phyloP scores from a whole-genome alignment of 2,329 filamentous ascomycete species.

The Lachnellula occidentalis region DNA sequence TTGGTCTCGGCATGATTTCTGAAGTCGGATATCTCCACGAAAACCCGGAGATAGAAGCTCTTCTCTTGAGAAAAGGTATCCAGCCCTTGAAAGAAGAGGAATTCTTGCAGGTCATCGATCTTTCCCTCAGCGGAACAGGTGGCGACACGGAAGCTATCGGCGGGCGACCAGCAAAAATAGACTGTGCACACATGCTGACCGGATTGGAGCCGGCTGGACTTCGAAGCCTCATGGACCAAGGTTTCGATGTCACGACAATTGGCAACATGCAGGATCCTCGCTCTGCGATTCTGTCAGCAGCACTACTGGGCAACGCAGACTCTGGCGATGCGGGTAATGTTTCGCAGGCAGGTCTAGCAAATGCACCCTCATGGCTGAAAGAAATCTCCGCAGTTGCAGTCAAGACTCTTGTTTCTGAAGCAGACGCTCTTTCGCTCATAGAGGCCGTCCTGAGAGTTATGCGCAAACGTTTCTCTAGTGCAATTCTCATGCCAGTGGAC shows the following conservation, averaged over 20 bases:
- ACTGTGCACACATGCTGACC: conserved; percentile 6
- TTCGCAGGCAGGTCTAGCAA: background rate
- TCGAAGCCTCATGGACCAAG: background rate
- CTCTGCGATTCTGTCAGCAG: background rate
- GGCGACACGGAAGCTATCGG: too few relatives aligned
- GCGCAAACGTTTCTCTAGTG: conserved; percentile 17
- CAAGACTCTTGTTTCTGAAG: background rate
- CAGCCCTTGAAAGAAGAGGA: conserved; percentile 28
- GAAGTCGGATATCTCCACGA: conserved; percentile 30
- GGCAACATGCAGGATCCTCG: conserved; percentile 1
- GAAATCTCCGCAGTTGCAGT: background rate
- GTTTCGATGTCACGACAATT: conserved; percentile 3
- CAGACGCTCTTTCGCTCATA: conserved; percentile 19
- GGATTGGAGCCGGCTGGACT: conserved; percentile 6
- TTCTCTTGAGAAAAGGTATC: conserved; percentile 34
- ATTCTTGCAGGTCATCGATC: conserved; percentile 9
- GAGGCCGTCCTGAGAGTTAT: conserved; percentile 18
- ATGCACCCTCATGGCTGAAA: background rate
- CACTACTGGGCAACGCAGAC: background rate
- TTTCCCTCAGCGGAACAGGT: background rate
- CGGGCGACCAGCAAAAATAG: too few relatives aligned
- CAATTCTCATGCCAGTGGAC: conserved; percentile 26
- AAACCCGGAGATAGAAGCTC: conserved; percentile 32
- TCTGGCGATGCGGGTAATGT: background rate
- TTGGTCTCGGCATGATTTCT: conserved; percentile 14